Percentiles rank a stretch among this genome's conserved stretches.
These are phyloP conservation scores for Chytriomyces hyalinus DNA, from an alignment of 192 early-diverging fungal genomes.

Conservation along the genomic window DNA sequence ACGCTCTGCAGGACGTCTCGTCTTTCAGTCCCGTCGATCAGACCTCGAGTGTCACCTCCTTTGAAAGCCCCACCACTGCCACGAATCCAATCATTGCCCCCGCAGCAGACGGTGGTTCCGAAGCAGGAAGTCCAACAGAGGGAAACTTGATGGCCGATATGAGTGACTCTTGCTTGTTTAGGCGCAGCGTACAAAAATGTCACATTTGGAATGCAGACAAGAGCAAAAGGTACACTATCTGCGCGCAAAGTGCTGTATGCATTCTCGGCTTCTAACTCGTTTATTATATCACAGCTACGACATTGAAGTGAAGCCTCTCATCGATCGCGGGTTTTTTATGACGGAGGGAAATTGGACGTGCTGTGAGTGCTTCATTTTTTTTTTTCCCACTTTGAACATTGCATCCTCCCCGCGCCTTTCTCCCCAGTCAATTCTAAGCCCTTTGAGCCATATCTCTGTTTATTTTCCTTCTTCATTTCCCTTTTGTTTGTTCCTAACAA, in stretches of 20 bases:
- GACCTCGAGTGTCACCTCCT: too few species aligned
- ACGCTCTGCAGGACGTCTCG: too few species aligned
- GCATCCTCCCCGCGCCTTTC: too few species aligned
- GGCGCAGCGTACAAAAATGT: constrained; percentile 54
- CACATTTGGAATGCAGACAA: constrained; percentile 27
- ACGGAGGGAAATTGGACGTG: constrained; percentile 94
- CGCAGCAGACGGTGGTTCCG: background rate
- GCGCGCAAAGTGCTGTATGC: background rate
- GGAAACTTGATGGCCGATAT: constrained; percentile 46
- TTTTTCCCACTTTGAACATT: too few species aligned
- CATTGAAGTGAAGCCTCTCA: constrained; percentile 70
- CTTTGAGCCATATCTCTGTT: too few species aligned
- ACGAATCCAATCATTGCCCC: background rate
- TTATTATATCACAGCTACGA: constrained; percentile 50
- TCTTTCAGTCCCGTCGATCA: too few species aligned
- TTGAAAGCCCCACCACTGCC: too few species aligned
- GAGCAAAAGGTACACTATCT: constrained; percentile 24
- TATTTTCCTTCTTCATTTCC: background rate
- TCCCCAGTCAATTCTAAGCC: too few species aligned
- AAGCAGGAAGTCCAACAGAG: constrained; percentile 14
- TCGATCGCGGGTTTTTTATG: constrained; percentile 96
- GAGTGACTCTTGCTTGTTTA: constrained; percentile 25
- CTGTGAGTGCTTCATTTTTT: constrained; percentile 38
- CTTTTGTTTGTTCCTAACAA: background rate
- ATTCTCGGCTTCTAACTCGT: background rate